Base-by-base conservation (phyloP, 2,329 filamentous ascomycete genomes). In the Aspergillus tubingensis region DNA sequence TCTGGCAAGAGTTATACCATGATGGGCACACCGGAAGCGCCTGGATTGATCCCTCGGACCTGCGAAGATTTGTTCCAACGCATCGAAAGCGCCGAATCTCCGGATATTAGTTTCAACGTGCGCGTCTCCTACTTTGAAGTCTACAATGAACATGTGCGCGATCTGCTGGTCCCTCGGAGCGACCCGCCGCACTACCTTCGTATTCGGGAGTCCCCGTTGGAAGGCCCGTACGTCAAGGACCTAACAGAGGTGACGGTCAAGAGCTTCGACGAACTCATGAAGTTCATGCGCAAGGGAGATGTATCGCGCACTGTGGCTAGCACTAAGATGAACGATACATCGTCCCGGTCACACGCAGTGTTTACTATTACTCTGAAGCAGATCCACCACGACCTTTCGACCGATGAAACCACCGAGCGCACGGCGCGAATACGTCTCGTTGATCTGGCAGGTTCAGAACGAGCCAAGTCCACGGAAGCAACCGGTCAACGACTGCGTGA, bases 271-370 rank as follows among this genome's bases (percentile, higher is more conserved):
- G 95, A 99, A 75, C 92, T 99, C 64, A 83, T 96, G 77, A 88
- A 91, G 41, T 88, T 91, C 77, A 97, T 99, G 92, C 91, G 90
- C 70, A 86, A 88, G 70, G 95, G 95, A 59, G 95, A 99, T 76
- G 81, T 85, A 65, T 96, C 91, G 60, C 88, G 95, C 51, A 98
- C 95, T 0, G 89, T 87, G 19, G 95, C 95, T 13, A 92, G 91
- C 73, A 99, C 95, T 61, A 98, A 97, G 80, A 99, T 99, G 95
- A 99, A 99, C 78, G 95, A 99, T 77, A 98, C 94, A 2, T 96
- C 92, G 57, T 96, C 92, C 64, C 91, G 95, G 75, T 96, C 92
- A 65, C 95, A 99, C 73, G 92, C 95, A 7, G 95, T 99, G 60
- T 99, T 99, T 77, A 99, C 95, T 27, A 95, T 99, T 69, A 95